Conservation (phyloP, 345 rosid genomes). For the Gossypium bickii region DNA sequence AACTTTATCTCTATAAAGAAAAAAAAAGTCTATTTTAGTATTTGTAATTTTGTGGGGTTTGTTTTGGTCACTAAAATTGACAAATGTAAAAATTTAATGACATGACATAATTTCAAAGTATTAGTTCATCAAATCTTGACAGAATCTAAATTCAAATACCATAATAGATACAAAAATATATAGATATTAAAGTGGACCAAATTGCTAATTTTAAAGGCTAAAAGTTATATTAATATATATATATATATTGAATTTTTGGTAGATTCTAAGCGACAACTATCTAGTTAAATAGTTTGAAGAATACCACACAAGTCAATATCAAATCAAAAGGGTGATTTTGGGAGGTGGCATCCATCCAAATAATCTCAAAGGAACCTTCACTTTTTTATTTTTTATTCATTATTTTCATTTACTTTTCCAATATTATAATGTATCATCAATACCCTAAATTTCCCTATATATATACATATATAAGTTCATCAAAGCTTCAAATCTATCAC, state of each 20-base stretch:
- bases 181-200: too few species aligned
- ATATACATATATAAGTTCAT: slow-evolving; percentile 9
- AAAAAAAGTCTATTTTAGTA: too few species aligned
- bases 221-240: too few species aligned
- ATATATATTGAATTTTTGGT: background rate
- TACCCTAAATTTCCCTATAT: slow-evolving; percentile 11
- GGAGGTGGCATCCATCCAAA: slow-evolving; percentile 27
- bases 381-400: slow-evolving; percentile 1
- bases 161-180: too few species aligned
- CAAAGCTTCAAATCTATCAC: slow-evolving; percentile 9
- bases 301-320: slow-evolving; percentile 33
- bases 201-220: too few species aligned
- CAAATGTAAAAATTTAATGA: too few species aligned
- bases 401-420: background rate
- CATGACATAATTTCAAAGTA: too few species aligned
- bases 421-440: background rate
- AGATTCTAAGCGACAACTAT: slow-evolving; percentile 32
- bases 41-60: too few species aligned
- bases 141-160: too few species aligned
- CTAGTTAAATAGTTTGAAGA: background rate
- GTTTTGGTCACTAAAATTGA: too few species aligned
- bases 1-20: too few species aligned
- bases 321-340: slow-evolving; percentile 9
- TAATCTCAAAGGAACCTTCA: slow-evolving; percentile 34
- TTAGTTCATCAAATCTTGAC: too few species aligned